Percentiles rank a stretch among this genome's conserved stretches.
phyloP scores from a whole-genome alignment of 75 land plant species.

The Adiantum capillusveneris region DNA sequence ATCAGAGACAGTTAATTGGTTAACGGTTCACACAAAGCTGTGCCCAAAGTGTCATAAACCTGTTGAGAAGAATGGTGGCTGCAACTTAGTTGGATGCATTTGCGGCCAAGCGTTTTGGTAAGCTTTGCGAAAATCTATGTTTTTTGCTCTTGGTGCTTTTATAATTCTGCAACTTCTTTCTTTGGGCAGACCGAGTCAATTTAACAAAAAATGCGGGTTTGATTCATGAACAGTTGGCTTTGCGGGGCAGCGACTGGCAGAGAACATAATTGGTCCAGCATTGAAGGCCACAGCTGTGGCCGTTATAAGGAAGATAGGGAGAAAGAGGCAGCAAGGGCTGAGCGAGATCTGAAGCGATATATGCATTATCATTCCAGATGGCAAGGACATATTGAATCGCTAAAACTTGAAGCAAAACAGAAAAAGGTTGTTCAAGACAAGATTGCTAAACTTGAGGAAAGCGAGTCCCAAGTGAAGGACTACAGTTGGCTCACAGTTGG shows the following conservation, averaged over 20 bases:
- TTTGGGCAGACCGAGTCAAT: too few relatives aligned
- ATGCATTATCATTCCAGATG: conserved; percentile 88
- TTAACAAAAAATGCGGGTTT: conserved; percentile 4
- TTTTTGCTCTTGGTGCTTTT: neutral
- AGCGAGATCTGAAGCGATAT: conserved; percentile 74
- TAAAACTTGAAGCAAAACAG: conserved; percentile 74
- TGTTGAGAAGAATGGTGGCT: conserved; percentile 90
- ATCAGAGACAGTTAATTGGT: conserved; percentile 82
- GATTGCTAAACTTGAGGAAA: conserved; percentile 55
- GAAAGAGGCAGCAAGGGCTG: conserved; percentile 61
- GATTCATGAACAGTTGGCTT: conserved; percentile 55
- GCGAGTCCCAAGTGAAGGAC: conserved; percentile 57
- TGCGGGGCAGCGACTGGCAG: conserved; percentile 91
- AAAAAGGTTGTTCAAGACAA: conserved; percentile 55
- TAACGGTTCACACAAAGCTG: conserved; percentile 67
- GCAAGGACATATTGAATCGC: conserved; percentile 87
- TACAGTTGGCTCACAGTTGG: conserved; percentile 86
- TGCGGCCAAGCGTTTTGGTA: conserved; percentile 91
- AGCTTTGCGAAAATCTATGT: conserved; percentile 1
- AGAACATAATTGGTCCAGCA: conserved; percentile 77
- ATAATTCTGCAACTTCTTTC: too few relatives aligned
- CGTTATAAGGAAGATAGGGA: conserved; percentile 76
- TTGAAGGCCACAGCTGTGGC: conserved; percentile 85
- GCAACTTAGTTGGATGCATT: conserved; percentile 67
- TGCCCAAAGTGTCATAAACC: conserved; percentile 87